Percentiles rank a stretch among this genome's conserved stretches.
Evolutionary conservation across 257 asterid species (phyloP).

Genomic region (Jacaranda mimosifolia): DNA sequence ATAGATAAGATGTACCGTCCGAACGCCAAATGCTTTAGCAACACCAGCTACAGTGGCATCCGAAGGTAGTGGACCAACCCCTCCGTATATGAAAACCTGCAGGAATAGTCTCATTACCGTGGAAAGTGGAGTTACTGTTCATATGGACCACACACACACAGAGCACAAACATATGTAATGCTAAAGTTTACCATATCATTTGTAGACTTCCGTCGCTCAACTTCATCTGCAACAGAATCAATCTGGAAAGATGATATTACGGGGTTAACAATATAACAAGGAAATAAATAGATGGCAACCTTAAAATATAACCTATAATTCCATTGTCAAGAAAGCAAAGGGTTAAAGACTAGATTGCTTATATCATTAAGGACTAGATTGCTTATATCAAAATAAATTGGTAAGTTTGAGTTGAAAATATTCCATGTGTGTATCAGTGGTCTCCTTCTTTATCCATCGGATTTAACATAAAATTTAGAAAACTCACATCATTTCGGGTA

Average conservation of each 20-base stretch:
- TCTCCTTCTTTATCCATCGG: constrained; percentile 1
- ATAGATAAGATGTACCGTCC: constrained; percentile 56
- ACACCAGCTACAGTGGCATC: constrained; percentile 93
- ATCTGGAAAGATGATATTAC: constrained; percentile 53
- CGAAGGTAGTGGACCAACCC: constrained; percentile 89
- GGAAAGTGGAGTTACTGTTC: constrained; percentile 5
- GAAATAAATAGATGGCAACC: constrained; percentile 29
- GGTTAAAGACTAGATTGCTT: not conserved
- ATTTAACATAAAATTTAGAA: not conserved
- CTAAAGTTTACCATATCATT: constrained; percentile 74
- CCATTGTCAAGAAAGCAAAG: not conserved
- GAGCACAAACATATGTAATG: not conserved
- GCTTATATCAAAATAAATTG: not conserved
- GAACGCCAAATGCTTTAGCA: constrained; percentile 97
- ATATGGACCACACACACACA: not conserved
- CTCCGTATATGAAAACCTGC: constrained; percentile 90
- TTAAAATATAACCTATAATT: not conserved
- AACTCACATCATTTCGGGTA: constrained; percentile 65
- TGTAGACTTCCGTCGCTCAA: constrained; percentile 72
- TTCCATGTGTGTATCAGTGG: not conserved
- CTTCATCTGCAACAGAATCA: constrained; percentile 95
- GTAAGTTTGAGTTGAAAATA: constrained; percentile 5
- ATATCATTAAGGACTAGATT: not conserved
- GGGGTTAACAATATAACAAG: not conserved
- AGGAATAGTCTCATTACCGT: not conserved